Percentiles rank a stretch among this genome's conserved stretches.
Conservation (phyloP, 2,329 filamentous ascomycete genomes). For the Epichloe bromicola region DNA sequence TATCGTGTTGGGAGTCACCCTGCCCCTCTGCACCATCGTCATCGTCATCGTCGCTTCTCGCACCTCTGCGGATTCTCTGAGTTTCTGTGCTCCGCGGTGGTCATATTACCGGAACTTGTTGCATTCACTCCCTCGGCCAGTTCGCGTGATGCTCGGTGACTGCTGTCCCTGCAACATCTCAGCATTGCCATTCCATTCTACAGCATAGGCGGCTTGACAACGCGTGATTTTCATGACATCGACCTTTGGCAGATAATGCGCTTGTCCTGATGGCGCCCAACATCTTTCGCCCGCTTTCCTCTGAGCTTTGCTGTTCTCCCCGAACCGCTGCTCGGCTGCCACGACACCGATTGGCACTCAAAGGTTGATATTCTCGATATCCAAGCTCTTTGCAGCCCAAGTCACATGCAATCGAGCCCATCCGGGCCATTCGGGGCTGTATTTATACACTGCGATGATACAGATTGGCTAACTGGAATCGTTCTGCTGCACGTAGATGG, state of each 20-base stretch:
- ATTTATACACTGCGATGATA: slow-evolving; percentile 1
- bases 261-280: slow-evolving; percentile 20
- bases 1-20: neutral
- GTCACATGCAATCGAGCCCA: neutral
- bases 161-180: neutral
- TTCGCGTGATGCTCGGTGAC: neutral
- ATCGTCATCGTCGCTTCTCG: neutral
- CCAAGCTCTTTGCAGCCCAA: neutral
- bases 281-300: slow-evolving; percentile 21
- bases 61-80: neutral
- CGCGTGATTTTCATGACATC: neutral
- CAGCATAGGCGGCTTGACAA: neutral
- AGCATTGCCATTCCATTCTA: neutral
- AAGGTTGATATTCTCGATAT: slow-evolving; percentile 8
- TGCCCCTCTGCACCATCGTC: neutral
- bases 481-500: slow-evolving; percentile 6
- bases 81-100: neutral
- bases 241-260: slow-evolving; percentile 17
- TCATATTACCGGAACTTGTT: no score
- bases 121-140: no score
- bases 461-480: neutral
- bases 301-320: slow-evolving; percentile 17
- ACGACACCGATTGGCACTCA: slow-evolving; percentile 12
- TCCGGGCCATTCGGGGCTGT: neutral
- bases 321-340: slow-evolving; percentile 14